phyloP scores from a whole-genome alignment of 2,329 filamentous ascomycete species.

The Decorospora gaudefroyi region DNA sequence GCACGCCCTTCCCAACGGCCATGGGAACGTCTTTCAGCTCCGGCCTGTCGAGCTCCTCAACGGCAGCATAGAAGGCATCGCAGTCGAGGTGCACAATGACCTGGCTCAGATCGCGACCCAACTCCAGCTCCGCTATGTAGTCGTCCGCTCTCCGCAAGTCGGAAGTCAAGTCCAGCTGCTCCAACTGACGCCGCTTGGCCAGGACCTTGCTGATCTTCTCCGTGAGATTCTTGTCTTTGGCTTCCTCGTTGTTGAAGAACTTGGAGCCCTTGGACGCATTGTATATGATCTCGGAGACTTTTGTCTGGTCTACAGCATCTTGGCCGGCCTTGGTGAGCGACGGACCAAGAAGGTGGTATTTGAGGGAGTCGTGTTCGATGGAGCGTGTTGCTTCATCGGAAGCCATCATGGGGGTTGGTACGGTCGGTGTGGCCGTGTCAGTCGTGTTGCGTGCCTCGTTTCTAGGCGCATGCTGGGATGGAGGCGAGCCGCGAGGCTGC shows the following conservation, averaged over 20 bases:
- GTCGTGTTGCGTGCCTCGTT: slow-evolving; percentile 18
- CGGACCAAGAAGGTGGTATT: slow-evolving; percentile 86
- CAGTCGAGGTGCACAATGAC: slow-evolving; percentile 91
- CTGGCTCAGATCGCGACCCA: slow-evolving; percentile 79
- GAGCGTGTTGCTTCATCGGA: slow-evolving; percentile 13
- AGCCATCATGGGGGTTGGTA: slow-evolving; percentile 24
- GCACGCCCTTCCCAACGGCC: slow-evolving; percentile 77
- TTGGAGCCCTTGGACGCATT: slow-evolving; percentile 95
- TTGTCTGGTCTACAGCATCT: slow-evolving; percentile 87
- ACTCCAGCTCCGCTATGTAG: slow-evolving; percentile 77
- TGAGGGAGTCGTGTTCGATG: slow-evolving; percentile 68
- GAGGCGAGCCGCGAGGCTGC: slow-evolving; percentile 11
- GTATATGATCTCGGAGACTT: slow-evolving; percentile 96
- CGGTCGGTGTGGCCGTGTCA: slow-evolving; percentile 7
- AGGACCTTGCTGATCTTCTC: slow-evolving; percentile 83
- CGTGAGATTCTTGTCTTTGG: slow-evolving; percentile 78
- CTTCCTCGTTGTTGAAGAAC: slow-evolving; percentile 90
- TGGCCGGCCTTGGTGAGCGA: slow-evolving; percentile 94
- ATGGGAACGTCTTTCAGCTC: slow-evolving; percentile 87
- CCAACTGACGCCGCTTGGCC: slow-evolving; percentile 72
- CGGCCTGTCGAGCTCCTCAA: slow-evolving; percentile 75
- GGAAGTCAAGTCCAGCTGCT: slow-evolving; percentile 72
- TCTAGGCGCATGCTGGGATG: slow-evolving; percentile 18
- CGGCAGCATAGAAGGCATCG: slow-evolving; percentile 95
- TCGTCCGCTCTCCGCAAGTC: slow-evolving; percentile 80